These are phyloP conservation scores for Bromus sterilis DNA, from an alignment of 176 grass and related monocot genomes.

Conservation along the genomic window DNA sequence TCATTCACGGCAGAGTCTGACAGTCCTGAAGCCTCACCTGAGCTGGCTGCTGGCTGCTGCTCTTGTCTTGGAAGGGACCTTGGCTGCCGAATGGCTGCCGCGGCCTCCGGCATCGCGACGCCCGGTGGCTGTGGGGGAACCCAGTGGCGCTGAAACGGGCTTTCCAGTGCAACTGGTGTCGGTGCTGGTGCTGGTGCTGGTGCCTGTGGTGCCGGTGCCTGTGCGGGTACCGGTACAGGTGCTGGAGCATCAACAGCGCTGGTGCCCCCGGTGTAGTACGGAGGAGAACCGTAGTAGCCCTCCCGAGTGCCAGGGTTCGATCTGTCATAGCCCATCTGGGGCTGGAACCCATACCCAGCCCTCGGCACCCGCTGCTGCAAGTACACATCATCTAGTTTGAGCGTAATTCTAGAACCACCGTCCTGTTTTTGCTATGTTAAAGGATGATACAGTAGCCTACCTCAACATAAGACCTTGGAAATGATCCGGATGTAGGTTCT, in stretches of 20 bases:
- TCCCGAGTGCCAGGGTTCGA: conserved; percentile 16
- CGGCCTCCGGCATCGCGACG: conserved; percentile 55
- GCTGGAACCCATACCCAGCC: conserved; percentile 36
- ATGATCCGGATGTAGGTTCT: conserved; percentile 35
- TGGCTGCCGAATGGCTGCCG: conserved; percentile 55
- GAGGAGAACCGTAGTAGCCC: conserved; percentile 15
- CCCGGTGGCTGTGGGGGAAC: conserved; percentile 53
- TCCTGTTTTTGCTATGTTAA: neutral
- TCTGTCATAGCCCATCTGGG: conserved; percentile 38
- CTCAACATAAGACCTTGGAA: conserved; percentile 42
- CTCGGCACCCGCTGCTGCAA: conserved; percentile 40
- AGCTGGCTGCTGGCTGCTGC: neutral
- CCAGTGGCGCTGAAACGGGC: conserved; percentile 50
- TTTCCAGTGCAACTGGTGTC: neutral
- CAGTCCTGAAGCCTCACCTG: neutral
- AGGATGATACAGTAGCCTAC: neutral
- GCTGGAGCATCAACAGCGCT: neutral
- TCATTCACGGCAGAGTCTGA: neutral
- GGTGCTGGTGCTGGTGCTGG: neutral
- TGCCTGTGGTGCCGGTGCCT: neutral
- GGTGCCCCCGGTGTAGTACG: conserved; percentile 1
- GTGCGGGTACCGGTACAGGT: neutral
- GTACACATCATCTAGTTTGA: neutral
- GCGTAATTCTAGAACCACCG: neutral
- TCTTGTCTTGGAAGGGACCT: conserved; percentile 35